Percentiles rank a stretch among this genome's conserved stretches.
Evolutionary conservation across 148 eudicot genomes (phyloP).

Genomic region (Talinum fruticosum): DNA sequence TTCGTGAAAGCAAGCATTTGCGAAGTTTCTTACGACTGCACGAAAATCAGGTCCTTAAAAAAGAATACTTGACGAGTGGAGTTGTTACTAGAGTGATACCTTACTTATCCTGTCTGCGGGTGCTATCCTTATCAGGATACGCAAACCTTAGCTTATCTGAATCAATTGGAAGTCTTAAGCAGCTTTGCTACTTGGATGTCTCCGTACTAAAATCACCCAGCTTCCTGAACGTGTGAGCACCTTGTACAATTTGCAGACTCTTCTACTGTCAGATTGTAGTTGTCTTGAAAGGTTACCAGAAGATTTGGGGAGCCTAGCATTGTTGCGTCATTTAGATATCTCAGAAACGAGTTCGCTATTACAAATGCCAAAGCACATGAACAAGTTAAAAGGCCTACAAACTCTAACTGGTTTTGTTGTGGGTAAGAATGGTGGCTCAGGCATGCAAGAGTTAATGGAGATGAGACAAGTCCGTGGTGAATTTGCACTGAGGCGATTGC

Average conservation of each 20-base stretch:
- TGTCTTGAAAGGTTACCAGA: neutral
- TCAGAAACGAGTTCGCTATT: neutral
- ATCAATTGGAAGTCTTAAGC: constrained; percentile 7
- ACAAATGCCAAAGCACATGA: constrained; percentile 13
- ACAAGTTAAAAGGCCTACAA: constrained; percentile 1
- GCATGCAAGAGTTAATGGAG: neutral
- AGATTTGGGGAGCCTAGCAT: neutral
- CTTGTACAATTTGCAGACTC: neutral
- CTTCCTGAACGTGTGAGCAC: neutral
- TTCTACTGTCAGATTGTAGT: neutral
- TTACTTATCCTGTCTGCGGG: neutral
- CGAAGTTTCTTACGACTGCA: neutral
- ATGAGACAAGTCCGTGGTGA: neutral
- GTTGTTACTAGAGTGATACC: neutral
- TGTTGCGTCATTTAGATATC: constrained; percentile 13
- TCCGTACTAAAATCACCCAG: neutral
- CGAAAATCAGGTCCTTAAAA: too few relatives aligned
- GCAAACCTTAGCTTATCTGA: neutral
- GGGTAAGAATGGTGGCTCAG: neutral
- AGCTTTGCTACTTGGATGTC: constrained; percentile 14
- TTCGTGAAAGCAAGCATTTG: neutral
- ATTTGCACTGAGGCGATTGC: constrained; percentile 10
- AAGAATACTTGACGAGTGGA: neutral
- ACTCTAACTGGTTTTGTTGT: constrained; percentile 12
- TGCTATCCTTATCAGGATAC: constrained; percentile 1